Evolutionary conservation across 257 asterid species (phyloP).

Genomic region (Leptodermis oblonga): DNA sequence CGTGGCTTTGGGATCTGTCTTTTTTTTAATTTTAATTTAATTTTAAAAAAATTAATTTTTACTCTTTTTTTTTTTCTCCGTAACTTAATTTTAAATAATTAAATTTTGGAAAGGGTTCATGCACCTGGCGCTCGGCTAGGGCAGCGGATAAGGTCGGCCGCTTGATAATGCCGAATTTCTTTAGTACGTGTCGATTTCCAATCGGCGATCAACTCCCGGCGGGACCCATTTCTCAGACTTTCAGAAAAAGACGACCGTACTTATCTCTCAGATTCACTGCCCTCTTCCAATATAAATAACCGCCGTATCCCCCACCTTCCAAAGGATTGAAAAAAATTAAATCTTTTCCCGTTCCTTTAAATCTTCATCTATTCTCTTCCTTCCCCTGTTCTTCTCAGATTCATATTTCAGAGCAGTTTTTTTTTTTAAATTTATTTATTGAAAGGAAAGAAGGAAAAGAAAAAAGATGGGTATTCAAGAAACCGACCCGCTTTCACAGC

Average conservation of each 20-base stretch:
- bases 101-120: conserved; percentile 21
- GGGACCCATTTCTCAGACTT: conserved; percentile 31
- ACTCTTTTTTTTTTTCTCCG: neutral
- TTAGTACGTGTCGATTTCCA: conserved; percentile 43
- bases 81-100: too few species aligned
- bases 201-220: conserved; percentile 26
- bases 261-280: conserved; percentile 29
- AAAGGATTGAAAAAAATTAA: conserved; percentile 17
- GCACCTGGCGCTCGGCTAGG: conserved; percentile 32
- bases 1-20: conserved; percentile 12
- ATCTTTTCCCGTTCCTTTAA: neutral
- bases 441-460: neutral
- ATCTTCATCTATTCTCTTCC: neutral
- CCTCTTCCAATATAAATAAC: conserved; percentile 37
- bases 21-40: too few species aligned
- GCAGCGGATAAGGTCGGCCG: conserved; percentile 51
- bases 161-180: conserved; percentile 29
- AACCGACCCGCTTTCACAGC: conserved; percentile 66
- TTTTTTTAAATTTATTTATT: neutral
- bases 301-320: conserved; percentile 14
- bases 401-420: neutral
- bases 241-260: conserved; percentile 46
- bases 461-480: conserved; percentile 57
- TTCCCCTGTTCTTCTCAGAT: neutral
- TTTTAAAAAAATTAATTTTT: too few species aligned